Base-by-base conservation (phyloP, 164 flowering plant species). In the Sedum album region DNA sequence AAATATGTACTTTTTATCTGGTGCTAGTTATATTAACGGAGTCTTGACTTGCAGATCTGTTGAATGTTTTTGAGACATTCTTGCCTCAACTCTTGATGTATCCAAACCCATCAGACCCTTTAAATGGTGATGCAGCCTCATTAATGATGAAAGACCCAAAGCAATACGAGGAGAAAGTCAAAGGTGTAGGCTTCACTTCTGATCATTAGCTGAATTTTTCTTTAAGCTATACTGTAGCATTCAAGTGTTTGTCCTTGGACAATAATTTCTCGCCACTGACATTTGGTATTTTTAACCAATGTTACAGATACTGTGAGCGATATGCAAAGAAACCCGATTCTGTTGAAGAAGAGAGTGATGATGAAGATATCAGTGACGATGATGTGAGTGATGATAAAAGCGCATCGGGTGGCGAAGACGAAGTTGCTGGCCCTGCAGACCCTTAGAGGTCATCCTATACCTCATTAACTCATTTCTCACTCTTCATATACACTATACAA, bases 1-100 rank as follows among this genome's bases (percentile, higher is more conserved):
- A n/a, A n/a, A n/a, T n/a, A n/a, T n/a, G n/a, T n/a, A n/a, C n/a
- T n/a, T n/a, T n/a, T n/a, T n/a, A 18, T 35, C 0, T 35, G 41
- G 15, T 20, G 11, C 4, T n/a, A 21, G 13, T 35, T 1, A 6
- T 20, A 31, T 5, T 63, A 31, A 20, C 35, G 18, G 11, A 9
- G 3, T 9, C 41, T 64, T 36, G 25, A 21, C 66, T 35, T 64
- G 66, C 66, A 64, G 66, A 64, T 64, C 66, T 64, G 35, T 39
- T 64, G 46, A 89, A 89, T 71, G 79, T 89, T 20, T 89, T 89
- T 72, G 91, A 87, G 74, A 82, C 78, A 25, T 89, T 85, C 55
- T 88, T 89, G 73, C 95, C 91, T n/a, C 91, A 89, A 48, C 87
- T 89, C 60, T 76, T 89, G 77, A 85, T 87, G 26, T 87, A 89